A percentile compares a stretch with the other conserved stretches of the same genome.
Conservation (phyloP, 495 filamentous ascomycete species). For the Hypoxylon fragiforme region DNA sequence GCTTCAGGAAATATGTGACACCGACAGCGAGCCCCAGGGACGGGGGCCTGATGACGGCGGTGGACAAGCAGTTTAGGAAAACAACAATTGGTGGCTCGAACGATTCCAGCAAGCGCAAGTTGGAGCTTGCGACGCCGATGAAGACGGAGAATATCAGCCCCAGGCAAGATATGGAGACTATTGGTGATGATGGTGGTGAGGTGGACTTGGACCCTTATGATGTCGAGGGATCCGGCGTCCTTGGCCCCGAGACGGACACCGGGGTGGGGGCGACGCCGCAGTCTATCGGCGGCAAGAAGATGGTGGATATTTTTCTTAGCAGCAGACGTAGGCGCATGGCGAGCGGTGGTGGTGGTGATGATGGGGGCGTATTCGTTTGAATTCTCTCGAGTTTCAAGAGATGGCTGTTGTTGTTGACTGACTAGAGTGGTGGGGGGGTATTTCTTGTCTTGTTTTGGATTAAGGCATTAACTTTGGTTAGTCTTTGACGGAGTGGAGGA, state of each 20-base stretch:
- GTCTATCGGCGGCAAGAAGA: conserved; percentile 55
- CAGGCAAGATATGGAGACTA: no score
- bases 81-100: conserved; percentile 1
- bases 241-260: conserved; percentile 41
- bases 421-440: not conserved
- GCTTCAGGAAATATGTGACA: conserved; percentile 2
- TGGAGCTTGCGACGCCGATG: conserved; percentile 27
- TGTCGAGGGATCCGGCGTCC: conserved; percentile 30
- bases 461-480: no score
- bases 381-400: no score
- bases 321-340: conserved; percentile 54
- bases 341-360: conserved; percentile 30
- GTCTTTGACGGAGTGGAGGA: no score
- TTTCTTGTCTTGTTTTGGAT: no score
- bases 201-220: conserved; percentile 33
- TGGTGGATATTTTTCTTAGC: conserved; percentile 64
- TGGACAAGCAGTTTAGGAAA: conserved; percentile 42
- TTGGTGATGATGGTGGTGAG: conserved; percentile 10
- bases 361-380: conserved; percentile 29
- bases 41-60: conserved; percentile 32
- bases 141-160: conserved; percentile 33
- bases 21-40: conserved; percentile 37
- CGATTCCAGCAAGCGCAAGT: conserved; percentile 35
- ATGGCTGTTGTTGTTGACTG: not conserved
- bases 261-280: conserved; percentile 28